Base-by-base conservation (phyloP, 306 rosid genomes). In the Mimosa bimucronata region DNA sequence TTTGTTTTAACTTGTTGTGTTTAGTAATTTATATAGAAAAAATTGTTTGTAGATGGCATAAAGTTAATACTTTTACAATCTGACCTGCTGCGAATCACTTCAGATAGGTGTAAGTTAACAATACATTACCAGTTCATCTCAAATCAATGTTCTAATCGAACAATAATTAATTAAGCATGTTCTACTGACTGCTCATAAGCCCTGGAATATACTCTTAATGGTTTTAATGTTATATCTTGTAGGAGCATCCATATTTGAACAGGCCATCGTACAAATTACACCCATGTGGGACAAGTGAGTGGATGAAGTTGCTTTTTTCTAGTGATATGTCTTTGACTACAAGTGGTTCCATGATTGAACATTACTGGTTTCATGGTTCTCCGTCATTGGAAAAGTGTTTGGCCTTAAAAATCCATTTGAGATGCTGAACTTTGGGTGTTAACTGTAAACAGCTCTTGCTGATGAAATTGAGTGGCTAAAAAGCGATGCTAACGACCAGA, bases 191-290 rank as follows among this genome's bases (percentile, higher is more conserved):
- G n/a, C 72, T 62, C 77, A 73, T 38, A 21, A 14, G 12, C 66
- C 55, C 68, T 46, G 21, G 28, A 58, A 34, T 16, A 29, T 21
- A 48, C 71, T 38, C 76, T 7, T 61, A 16, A 2, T 34, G 38
- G 50, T 60, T 78, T 69, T 42, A 45, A n/a, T 38, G 31, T 40
- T n/a, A 19, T 48, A 21, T 84, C 9, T 82, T 83, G 71, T 79
- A 92, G 97, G 98, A 94, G 85, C 97, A 94, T 80, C 98, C 97
- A 19, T 80, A 87, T 86, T 80, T 94, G 86, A 86, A 92, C 41
- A 86, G 95, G 75, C 97, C 94, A 69, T 94, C 97, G 98, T 88
- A 30, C 90, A 94, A 92, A 81, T 78, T 94, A 77, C 97, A 92
- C 88, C 95, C 98, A 50, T 92, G 98, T 71, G 98, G 98, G 45